Conservation (phyloP, 106 monocot species). For the Dendrobium nobile region DNA sequence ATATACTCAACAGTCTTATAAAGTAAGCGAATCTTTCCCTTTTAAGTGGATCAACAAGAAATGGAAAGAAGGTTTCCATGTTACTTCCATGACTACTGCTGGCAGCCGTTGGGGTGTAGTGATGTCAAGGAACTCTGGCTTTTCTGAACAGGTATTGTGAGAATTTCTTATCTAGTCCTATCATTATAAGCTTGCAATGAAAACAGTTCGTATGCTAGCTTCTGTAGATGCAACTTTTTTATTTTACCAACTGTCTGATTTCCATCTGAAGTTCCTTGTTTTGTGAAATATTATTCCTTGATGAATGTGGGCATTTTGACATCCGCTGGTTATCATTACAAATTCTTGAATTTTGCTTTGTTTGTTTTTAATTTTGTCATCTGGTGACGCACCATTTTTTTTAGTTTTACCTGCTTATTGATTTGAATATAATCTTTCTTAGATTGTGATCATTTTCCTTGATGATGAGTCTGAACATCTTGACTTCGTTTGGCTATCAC, state of each 20-base stretch:
- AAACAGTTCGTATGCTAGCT: neutral
- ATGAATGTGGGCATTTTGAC: neutral
- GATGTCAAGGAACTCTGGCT: constrained; percentile 93
- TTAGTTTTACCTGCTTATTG: neutral
- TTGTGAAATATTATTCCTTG: neutral
- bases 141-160: constrained; percentile 65
- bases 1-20: constrained; percentile 90
- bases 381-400: neutral
- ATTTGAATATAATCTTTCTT: neutral
- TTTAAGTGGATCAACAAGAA: constrained; percentile 99
- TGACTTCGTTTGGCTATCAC: neutral
- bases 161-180: neutral
- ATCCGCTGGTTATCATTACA: neutral
- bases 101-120: constrained; percentile 89
- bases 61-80: constrained; percentile 99
- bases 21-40: constrained; percentile 97
- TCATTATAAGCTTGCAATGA: neutral
- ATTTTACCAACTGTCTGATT: neutral
- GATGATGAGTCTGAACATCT: neutral
- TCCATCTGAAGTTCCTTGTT: neutral
- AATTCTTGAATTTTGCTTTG: neutral
- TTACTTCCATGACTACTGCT: constrained; percentile 93
- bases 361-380: neutral
- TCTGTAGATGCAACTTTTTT: neutral
- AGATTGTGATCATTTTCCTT: neutral